Base-by-base conservation (phyloP, 257 asterid genomes). In the Solanum ossicruentum region DNA sequence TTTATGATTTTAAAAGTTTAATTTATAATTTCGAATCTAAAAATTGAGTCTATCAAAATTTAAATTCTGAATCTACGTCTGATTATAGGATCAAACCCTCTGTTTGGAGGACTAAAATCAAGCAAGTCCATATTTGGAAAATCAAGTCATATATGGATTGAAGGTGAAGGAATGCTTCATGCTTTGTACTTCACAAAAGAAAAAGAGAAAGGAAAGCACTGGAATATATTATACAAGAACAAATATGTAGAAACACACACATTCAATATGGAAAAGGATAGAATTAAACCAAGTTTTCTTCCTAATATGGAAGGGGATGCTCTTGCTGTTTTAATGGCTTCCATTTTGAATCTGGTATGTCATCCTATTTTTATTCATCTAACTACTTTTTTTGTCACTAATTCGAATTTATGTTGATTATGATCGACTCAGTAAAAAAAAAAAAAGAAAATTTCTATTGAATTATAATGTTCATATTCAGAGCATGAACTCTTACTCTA, bases 151-250 rank as follows among this genome's bases (percentile, higher is more conserved):
- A 11, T 85, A 5, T 91, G 91, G 92, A 60, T 91, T 32, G 92
- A 89, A 87, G 94, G 94, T 45, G 91, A 91, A 87, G 91, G 92
- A 54, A 91, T 91, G 93, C 83, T 91, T 73, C 94, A 90, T 83
- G 92, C 91, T 55, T 28, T 90, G 12, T 84, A 91, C 84, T 89
- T 91, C 49, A 84, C 43, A 12, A 87, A 83, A 65, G 65, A 45
- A 55, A 54, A 17, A 32, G 69, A 20, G 13, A 28, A 2, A 20
- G 87, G 85, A 10, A 61, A 20, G 47, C 32, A 69, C 39, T 85
- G 90, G 92, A 89, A 17, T 3, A 23, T 77, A 18, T 39, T 36
- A 17, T 90, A 91, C 89, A 90, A 84, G 6, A 91, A 86, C 82
- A 89, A 75, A 89, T 87, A 85, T 57, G 87, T 91, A 36, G 2